Evolutionary conservation across 495 filamentous ascomycete species (phyloP).

Genomic region (Penicillium paradoxum): DNA sequence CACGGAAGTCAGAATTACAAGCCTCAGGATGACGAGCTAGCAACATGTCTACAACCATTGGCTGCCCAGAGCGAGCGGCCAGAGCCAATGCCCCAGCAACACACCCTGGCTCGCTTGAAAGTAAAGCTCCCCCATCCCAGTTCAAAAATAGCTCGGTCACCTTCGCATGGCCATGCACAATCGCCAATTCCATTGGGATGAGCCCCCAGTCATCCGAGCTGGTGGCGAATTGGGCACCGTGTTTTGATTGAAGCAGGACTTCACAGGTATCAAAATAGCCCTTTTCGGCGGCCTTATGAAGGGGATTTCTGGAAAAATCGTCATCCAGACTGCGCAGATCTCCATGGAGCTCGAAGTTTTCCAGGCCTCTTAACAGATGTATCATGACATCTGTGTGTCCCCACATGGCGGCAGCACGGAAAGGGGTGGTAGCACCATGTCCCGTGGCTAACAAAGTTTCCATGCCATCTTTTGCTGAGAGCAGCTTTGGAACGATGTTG

Average conservation of each 20-base stretch:
- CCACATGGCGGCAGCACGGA: constrained; percentile 1
- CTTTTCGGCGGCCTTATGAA: not conserved
- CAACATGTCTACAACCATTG: not conserved
- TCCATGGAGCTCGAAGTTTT: not conserved
- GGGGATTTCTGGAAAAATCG: not conserved
- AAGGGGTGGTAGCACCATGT: not conserved
- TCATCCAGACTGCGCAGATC: not conserved
- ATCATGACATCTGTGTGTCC: constrained; percentile 3
- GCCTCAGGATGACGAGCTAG: not conserved
- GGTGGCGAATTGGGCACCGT: not conserved
- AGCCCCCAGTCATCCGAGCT: not conserved
- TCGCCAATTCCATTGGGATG: not conserved
- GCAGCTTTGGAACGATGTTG: not conserved
- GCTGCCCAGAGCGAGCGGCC: not conserved
- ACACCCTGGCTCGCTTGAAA: not conserved
- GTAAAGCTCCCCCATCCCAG: not conserved
- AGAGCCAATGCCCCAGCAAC: not conserved
- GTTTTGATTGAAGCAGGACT: not conserved
- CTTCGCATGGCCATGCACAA: not conserved
- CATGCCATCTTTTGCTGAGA: not conserved
- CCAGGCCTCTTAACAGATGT: not conserved
- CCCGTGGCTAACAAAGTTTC: not conserved
- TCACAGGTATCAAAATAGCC: not conserved
- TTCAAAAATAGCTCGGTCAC: not conserved
- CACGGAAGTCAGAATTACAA: not conserved